phyloP scores from a whole-genome alignment of 805 yeast genomes.

The Saccharomycopsis olivae region DNA sequence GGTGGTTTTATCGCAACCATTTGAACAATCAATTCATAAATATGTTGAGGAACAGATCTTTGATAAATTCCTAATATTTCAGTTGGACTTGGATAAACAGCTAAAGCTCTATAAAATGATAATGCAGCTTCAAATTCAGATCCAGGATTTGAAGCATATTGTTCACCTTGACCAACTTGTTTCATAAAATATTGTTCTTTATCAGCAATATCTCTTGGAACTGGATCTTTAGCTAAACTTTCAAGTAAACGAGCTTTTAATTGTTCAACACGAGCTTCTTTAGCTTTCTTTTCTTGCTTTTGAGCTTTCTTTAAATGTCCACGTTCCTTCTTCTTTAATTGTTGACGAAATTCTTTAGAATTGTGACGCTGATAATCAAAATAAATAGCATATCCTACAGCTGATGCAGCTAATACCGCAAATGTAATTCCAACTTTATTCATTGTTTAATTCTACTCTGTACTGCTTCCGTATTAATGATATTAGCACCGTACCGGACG shows the following conservation, averaged over 20 bases:
- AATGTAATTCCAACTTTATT: conserved; percentile 20
- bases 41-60: conserved; percentile 71
- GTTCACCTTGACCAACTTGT: conserved; percentile 81
- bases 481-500: too few species aligned
- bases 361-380: conserved; percentile 89
- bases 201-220: conserved; percentile 57
- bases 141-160: conserved; percentile 53
- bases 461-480: too few species aligned
- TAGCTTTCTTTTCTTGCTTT: conserved; percentile 43
- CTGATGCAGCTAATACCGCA: conserved; percentile 41
- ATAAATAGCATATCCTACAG: conserved; percentile 69
- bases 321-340: conserved; percentile 52
- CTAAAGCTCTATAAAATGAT: conserved; percentile 84
- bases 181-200: conserved; percentile 74
- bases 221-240: conserved; percentile 61
- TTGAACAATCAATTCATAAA: conserved; percentile 74
- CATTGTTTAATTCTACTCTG: conserved; percentile 11
- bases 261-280: conserved; percentile 47
- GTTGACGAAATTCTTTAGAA: conserved; percentile 70
- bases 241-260: conserved; percentile 51
- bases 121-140: conserved; percentile 77
- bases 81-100: conserved; percentile 90
- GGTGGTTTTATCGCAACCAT: conserved; percentile 92
- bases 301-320: conserved; percentile 50
- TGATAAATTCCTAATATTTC: conserved; percentile 85